A percentile compares a stretch with the other conserved stretches of the same genome.
These are phyloP conservation scores for Aspergillus novoparasiticus DNA, from an alignment of 2,329 filamentous ascomycete genomes.

Conservation along the genomic window DNA sequence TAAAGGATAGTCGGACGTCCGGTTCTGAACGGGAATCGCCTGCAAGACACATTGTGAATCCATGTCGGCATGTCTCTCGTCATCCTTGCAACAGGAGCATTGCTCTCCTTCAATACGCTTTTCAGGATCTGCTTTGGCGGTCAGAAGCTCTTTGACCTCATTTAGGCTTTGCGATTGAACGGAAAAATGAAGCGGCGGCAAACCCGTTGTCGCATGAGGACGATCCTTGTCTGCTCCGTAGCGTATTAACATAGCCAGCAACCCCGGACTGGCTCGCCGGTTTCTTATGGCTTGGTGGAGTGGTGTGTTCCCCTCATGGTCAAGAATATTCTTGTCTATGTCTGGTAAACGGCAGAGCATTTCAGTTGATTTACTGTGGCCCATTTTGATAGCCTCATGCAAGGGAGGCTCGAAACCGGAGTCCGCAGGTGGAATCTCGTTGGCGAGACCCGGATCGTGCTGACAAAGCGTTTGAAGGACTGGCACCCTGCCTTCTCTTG, in stretches of 20 bases:
- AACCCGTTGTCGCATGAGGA: background rate
- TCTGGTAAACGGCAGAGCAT: background rate
- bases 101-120: background rate
- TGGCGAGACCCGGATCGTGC: background rate
- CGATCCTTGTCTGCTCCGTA: background rate
- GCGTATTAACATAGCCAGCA: background rate
- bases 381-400: background rate
- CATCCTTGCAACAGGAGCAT: background rate
- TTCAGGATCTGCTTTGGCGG: background rate
- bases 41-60: background rate
- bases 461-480: background rate
- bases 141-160: background rate
- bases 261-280: background rate
- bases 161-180: background rate
- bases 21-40: background rate
- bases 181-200: constrained; percentile 4
- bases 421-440: background rate
- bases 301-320: background rate
- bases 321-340: background rate
- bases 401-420: background rate
- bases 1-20: background rate
- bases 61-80: background rate
- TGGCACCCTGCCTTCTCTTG: background rate
- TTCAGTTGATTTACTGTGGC: background rate
- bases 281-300: background rate